Percentiles rank a stretch among this genome's conserved stretches.
Conservation (phyloP, 225 moss, liverwort and hornwort species). For the Takakia lepidozioides region DNA sequence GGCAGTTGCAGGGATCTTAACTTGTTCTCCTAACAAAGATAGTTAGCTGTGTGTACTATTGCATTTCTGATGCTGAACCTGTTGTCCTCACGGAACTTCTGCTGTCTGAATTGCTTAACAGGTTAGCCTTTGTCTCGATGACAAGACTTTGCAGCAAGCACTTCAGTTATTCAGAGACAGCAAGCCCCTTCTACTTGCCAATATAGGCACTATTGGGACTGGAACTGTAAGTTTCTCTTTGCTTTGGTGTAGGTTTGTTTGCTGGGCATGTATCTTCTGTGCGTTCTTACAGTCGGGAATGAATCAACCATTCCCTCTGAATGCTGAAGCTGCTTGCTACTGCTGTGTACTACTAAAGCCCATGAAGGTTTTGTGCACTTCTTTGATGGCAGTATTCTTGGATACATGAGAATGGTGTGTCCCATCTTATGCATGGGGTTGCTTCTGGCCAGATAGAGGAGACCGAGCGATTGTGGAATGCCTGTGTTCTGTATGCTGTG, state of each 20-base stretch:
- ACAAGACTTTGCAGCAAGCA: slow-evolving; percentile 61
- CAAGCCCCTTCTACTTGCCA: slow-evolving; percentile 51
- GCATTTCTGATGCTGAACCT: slow-evolving; percentile 5
- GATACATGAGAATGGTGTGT: no score
- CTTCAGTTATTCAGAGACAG: slow-evolving; percentile 54
- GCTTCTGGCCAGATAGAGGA: slow-evolving; percentile 56
- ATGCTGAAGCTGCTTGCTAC: no score
- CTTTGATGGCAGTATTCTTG: no score
- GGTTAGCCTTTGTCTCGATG: slow-evolving; percentile 72
- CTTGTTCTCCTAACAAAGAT: neutral
- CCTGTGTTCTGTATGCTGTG: slow-evolving; percentile 69
- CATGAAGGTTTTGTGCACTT: no score
- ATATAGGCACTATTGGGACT: slow-evolving; percentile 46
- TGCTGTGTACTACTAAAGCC: no score
- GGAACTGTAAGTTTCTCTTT: slow-evolving; percentile 78
- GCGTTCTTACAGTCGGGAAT: no score
- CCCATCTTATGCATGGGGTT: no score
- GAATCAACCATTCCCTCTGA: no score
- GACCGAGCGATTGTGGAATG: slow-evolving; percentile 79
- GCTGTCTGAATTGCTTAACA: slow-evolving; percentile 38
- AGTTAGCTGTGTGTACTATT: slow-evolving; percentile 3
- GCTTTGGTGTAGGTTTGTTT: no score
- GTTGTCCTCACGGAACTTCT: no score
- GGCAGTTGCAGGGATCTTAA: neutral
- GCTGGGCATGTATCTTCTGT: no score